Evolutionary conservation across 257 asterid genomes (phyloP).

Genomic region (Cynanchum wilfordii): DNA sequence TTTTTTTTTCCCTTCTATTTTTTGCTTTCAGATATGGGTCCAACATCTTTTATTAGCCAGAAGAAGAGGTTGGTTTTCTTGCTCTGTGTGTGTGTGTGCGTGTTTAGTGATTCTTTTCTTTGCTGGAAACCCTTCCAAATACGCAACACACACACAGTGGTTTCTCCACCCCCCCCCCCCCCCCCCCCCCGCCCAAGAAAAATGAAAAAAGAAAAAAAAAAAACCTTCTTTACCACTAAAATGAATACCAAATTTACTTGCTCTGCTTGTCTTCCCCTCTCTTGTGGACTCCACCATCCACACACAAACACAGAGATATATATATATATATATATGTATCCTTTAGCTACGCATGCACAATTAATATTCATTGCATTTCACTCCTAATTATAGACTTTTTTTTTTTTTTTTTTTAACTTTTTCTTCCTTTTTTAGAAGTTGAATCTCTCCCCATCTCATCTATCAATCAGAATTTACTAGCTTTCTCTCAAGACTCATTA

Average conservation of each 20-base stretch:
- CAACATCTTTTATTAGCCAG: slow-evolving; percentile 46
- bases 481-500: neutral
- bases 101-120: slow-evolving; percentile 47
- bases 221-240: slow-evolving; percentile 9
- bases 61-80: slow-evolving; percentile 37
- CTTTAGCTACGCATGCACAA: slow-evolving; percentile 2
- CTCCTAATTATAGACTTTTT: neutral
- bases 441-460: neutral
- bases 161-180: slow-evolving; percentile 12
- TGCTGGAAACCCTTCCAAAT: slow-evolving; percentile 46
- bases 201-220: no score
- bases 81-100: slow-evolving; percentile 11
- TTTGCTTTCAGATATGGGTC: slow-evolving; percentile 39
- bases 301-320: no score
- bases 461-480: neutral
- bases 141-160: slow-evolving; percentile 28
- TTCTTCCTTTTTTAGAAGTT: neutral
- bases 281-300: slow-evolving; percentile 20
- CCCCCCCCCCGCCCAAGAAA: slow-evolving; percentile 14
- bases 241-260: slow-evolving; percentile 15
- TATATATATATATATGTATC: no score
- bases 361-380: neutral
- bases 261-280: neutral
- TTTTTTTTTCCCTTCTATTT: neutral
- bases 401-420: no score